Evolutionary conservation across 192 early-diverging fungal genomes (phyloP).

Genomic region (Umbelopsis ramanniana): DNA sequence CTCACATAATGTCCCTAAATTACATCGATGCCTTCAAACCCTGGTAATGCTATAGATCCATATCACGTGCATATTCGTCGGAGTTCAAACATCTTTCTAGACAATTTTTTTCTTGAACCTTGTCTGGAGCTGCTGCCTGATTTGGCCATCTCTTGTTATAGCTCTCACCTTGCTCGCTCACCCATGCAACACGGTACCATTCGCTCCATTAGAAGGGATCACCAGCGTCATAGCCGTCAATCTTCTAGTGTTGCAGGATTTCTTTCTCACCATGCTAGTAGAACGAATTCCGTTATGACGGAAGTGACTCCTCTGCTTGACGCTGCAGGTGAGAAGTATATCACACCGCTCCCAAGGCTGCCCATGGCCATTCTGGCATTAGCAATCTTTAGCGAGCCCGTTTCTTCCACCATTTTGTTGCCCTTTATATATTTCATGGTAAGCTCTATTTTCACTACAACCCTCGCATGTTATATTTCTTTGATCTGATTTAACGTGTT

Average conservation of each 20-base stretch:
- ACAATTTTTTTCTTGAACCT: no score
- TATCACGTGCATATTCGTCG: no score
- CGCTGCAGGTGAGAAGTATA: constrained; percentile 10
- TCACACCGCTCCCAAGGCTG: constrained; percentile 50
- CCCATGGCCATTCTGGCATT: constrained; percentile 55
- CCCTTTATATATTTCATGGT: constrained; percentile 91
- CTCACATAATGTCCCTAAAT: no score
- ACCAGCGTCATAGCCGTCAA: not conserved
- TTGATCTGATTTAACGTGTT: not conserved
- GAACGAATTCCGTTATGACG: constrained; percentile 14
- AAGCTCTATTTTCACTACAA: not conserved
- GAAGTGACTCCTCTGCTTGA: constrained; percentile 11
- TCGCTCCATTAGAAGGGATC: not conserved
- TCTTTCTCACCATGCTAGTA: not conserved
- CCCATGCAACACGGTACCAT: constrained; percentile 15
- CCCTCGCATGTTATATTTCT: not conserved
- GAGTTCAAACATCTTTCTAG: no score
- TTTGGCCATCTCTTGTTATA: no score
- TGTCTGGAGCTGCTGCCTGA: no score
- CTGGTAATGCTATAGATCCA: no score
- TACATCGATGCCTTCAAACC: no score
- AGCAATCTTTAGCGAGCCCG: constrained; percentile 66
- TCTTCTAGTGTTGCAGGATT: not conserved
- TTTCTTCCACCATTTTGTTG: constrained; percentile 72
- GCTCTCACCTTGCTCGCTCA: no score